A percentile compares a stretch with the other conserved stretches of the same genome.
Conservation (phyloP, 1,284 basidiomycete genomes). For the Ganoderma leucocontextum region DNA sequence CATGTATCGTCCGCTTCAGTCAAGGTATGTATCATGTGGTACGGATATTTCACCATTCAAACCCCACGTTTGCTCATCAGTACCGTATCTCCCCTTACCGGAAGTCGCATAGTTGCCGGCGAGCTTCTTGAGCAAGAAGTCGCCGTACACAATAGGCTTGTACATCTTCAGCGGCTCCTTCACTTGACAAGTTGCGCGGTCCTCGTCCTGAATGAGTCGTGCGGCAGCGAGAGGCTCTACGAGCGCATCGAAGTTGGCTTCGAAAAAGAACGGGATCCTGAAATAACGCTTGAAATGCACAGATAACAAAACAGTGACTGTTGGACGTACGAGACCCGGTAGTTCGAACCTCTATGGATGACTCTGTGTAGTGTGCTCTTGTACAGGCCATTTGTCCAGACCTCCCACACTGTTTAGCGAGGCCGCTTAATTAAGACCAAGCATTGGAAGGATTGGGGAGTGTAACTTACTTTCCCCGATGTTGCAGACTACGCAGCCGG, state of each 20-base stretch:
- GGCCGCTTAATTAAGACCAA: not conserved
- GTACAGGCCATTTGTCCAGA: slow-evolving; percentile 86
- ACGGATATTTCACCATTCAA: not conserved
- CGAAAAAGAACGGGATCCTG: slow-evolving; percentile 87
- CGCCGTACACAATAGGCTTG: slow-evolving; percentile 71
- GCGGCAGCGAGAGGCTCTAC: slow-evolving; percentile 69
- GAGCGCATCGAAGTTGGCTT: slow-evolving; percentile 78
- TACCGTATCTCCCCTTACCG: slow-evolving; percentile 49
- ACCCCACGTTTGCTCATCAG: not conserved
- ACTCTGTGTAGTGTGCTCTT: slow-evolving; percentile 82
- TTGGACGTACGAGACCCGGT: slow-evolving; percentile 53
- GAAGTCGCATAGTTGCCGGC: slow-evolving; percentile 65
- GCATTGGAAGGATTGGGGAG: not conserved
- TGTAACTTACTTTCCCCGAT: slow-evolving; percentile 78
- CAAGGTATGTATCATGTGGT: not conserved
- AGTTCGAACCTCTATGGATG: slow-evolving; percentile 74
- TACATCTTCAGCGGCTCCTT: slow-evolving; percentile 40
- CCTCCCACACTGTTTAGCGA: slow-evolving; percentile 74
- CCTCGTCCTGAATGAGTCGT: slow-evolving; percentile 51
- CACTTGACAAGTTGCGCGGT: slow-evolving; percentile 14
- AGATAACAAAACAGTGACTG: not conserved
- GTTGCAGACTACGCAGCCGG: slow-evolving; percentile 83
- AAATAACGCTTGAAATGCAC: not conserved
- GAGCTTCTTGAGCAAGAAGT: slow-evolving; percentile 79
- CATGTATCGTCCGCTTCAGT: not conserved